These are phyloP conservation scores for Zasmidium citrigriseum DNA, from an alignment of 2,329 filamentous ascomycete genomes.

Conservation along the genomic window DNA sequence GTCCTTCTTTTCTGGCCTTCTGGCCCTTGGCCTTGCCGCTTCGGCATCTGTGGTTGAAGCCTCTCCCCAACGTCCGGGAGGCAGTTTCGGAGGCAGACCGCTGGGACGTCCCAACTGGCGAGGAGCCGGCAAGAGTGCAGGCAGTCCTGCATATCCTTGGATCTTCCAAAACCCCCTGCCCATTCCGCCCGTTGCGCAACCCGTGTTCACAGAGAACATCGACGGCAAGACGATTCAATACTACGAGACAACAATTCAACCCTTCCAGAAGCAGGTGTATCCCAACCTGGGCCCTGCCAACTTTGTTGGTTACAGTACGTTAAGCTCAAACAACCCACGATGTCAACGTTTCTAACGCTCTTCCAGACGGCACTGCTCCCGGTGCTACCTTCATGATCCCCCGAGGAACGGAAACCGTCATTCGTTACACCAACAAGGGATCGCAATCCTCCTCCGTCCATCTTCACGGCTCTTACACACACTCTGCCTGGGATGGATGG, in stretches of 20 bases:
- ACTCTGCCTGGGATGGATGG: constrained; percentile 47
- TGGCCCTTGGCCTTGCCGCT: constrained; percentile 11
- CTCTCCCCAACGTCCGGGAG: constrained; percentile 4
- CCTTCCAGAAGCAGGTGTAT: constrained; percentile 46
- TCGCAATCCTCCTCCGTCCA: constrained; percentile 50
- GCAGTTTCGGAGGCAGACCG: neutral
- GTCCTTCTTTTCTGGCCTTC: constrained; percentile 5
- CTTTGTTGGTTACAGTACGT: constrained; percentile 49
- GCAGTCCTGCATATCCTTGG: constrained; percentile 24
- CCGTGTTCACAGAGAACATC: constrained; percentile 36
- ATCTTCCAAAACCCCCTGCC: constrained; percentile 26
- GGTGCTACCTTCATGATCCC: constrained; percentile 56
- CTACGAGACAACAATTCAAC: constrained; percentile 48
- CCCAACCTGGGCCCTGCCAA: constrained; percentile 42
- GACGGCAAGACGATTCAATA: constrained; percentile 46
- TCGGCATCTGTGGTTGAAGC: constrained; percentile 13
- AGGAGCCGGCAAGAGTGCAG: constrained; percentile 22
- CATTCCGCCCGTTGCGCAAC: constrained; percentile 21
- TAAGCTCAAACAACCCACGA: neutral
- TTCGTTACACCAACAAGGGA: constrained; percentile 56
- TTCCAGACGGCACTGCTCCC: constrained; percentile 51
- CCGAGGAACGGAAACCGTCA: constrained; percentile 53
- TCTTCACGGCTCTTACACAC: constrained; percentile 55
- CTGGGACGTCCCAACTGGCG: constrained; percentile 7
- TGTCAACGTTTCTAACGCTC: neutral